Conservation (phyloP, 2,329 filamentous ascomycete genomes). For the Rosellinia necatrix region DNA sequence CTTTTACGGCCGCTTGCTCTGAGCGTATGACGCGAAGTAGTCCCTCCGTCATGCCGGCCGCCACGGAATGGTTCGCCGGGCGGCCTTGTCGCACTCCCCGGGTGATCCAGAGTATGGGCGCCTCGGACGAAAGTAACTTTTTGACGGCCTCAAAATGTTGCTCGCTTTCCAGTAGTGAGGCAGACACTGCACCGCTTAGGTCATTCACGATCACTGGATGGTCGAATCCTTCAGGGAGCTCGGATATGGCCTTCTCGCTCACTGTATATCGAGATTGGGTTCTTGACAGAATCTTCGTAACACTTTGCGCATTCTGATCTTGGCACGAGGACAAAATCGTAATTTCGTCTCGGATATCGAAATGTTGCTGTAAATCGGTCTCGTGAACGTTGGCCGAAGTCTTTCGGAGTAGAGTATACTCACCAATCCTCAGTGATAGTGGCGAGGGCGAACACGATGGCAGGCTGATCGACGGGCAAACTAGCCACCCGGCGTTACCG, state of each 20-base stretch:
- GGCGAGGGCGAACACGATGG: background rate
- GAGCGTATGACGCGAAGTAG: conserved; percentile 36
- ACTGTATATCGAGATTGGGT: background rate
- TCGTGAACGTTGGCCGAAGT: background rate
- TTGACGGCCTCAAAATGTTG: conserved; percentile 26
- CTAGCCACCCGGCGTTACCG: conserved; percentile 11
- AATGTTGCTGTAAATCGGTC: no score
- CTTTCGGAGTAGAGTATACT: conserved; percentile 9
- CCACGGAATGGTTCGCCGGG: background rate
- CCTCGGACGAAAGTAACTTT: conserved; percentile 24
- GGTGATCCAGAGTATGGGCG: conserved; percentile 31
- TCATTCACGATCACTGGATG: conserved; percentile 29
- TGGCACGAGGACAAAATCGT: conserved; percentile 1
- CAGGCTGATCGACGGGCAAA: background rate
- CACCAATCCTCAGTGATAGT: conserved; percentile 2
- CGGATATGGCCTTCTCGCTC: background rate
- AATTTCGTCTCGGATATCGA: background rate
- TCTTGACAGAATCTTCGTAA: background rate
- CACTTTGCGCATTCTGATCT: background rate
- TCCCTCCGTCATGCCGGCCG: conserved; percentile 32
- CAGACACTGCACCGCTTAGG: conserved; percentile 17
- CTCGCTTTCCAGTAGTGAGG: conserved; percentile 11
- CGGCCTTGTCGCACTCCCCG: conserved; percentile 30
- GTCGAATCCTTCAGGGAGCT: conserved; percentile 4
- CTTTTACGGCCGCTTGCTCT: conserved; percentile 31